Conservation (phyloP, 495 filamentous ascomycete species). For the Aspergillus cavernicola region DNA sequence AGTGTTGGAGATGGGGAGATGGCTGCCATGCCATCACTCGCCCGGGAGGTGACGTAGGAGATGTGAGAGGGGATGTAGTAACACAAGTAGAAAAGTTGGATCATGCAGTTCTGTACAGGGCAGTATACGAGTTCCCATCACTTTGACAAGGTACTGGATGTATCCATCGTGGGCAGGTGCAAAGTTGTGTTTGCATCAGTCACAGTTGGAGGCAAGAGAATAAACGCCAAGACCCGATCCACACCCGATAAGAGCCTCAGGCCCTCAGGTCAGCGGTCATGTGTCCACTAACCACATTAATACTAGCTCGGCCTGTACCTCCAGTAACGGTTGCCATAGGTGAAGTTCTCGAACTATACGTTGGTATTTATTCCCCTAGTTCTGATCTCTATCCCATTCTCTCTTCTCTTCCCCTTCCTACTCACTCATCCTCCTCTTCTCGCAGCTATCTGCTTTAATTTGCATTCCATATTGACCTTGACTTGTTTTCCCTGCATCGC, state of each 20-base stretch:
- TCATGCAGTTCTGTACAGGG: not conserved
- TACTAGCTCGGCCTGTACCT: constrained; percentile 18
- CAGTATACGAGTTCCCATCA: no score
- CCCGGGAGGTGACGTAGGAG: not conserved
- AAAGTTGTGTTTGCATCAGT: no score
- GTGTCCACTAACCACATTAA: constrained; percentile 22
- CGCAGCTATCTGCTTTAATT: constrained; percentile 26
- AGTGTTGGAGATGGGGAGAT: not conserved
- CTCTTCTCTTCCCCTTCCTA: constrained; percentile 19
- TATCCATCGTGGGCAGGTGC: no score
- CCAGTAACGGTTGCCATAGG: constrained; percentile 41
- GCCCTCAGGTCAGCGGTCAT: constrained; percentile 26
- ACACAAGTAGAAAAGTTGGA: not conserved
- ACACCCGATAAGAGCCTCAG: constrained; percentile 20
- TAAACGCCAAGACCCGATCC: constrained; percentile 21
- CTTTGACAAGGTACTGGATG: no score
- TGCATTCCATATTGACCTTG: constrained; percentile 27
- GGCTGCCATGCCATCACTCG: not conserved
- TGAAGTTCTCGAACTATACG: constrained; percentile 23
- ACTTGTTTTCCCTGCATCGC: constrained; percentile 17
- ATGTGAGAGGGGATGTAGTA: not conserved
- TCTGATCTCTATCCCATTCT: constrained; percentile 3
- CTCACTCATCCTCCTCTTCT: constrained; percentile 17
- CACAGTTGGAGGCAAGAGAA: not conserved
- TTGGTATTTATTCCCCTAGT: constrained; percentile 40